Evolutionary conservation across 2,329 filamentous ascomycete genomes (phyloP).

Genomic region (Immersiporthe knoxdaviesiana): DNA sequence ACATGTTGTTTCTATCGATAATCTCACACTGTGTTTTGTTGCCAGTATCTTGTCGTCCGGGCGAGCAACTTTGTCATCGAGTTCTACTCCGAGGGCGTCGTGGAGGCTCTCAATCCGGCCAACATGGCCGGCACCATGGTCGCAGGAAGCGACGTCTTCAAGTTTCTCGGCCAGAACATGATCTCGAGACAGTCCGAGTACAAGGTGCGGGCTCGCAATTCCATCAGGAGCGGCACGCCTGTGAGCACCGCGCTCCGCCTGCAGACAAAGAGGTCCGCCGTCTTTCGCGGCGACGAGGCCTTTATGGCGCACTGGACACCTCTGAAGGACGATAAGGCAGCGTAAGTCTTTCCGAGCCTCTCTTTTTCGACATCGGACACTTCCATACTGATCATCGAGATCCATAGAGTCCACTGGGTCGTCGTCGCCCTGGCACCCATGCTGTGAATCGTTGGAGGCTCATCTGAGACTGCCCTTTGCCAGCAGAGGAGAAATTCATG

Average conservation of each 20-base stretch:
- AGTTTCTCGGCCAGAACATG: constrained; percentile 36
- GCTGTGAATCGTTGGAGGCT: too few relatives aligned
- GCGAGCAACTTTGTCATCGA: constrained; percentile 33
- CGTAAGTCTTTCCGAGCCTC: not conserved
- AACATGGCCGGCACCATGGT: constrained; percentile 32
- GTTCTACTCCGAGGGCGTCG: constrained; percentile 35
- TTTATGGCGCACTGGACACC: constrained; percentile 35
- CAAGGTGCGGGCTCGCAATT: constrained; percentile 31
- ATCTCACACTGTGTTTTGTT: not conserved
- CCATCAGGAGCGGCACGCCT: constrained; percentile 38
- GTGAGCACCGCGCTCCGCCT: constrained; percentile 36
- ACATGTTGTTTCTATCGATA: not conserved
- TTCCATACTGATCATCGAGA: not conserved
- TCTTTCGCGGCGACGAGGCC: constrained; percentile 35
- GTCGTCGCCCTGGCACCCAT: constrained; percentile 23
- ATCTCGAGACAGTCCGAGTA: constrained; percentile 33
- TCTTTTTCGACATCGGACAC: not conserved
- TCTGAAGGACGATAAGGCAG: constrained; percentile 33
- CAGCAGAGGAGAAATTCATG: not conserved
- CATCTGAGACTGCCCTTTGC: not conserved
- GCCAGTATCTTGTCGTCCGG: constrained; percentile 33
- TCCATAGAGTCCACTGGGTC: constrained; percentile 14
- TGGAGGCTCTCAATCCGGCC: constrained; percentile 34
- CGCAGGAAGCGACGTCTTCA: constrained; percentile 35
- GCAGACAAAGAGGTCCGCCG: constrained; percentile 35